phyloP scores from a whole-genome alignment of 78 protist species.

The Polysphondylium violaceum region DNA sequence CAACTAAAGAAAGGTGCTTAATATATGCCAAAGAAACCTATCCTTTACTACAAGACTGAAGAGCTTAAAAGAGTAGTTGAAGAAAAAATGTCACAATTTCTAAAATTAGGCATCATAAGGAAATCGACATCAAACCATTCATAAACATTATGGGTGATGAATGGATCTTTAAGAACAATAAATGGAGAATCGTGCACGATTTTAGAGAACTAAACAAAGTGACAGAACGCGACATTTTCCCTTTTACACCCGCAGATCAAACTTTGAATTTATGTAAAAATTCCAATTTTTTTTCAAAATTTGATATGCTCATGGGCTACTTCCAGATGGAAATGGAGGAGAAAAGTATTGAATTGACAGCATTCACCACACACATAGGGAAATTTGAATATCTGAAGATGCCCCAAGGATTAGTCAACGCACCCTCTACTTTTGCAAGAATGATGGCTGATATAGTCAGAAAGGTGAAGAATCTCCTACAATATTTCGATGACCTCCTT shows the following conservation, averaged over 20 bases:
- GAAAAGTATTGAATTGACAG: neutral
- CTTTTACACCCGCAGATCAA: too few species aligned
- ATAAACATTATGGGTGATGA: neutral
- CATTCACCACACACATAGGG: neutral
- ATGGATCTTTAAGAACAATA: neutral
- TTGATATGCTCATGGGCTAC: neutral
- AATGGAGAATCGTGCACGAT: neutral
- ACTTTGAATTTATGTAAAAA: too few species aligned
- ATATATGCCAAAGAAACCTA: neutral
- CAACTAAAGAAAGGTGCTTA: neutral
- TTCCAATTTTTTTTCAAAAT: neutral
- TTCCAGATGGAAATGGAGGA: neutral
- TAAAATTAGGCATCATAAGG: neutral
- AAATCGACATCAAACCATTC: neutral
- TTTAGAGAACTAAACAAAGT: neutral
- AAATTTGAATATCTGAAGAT: neutral
- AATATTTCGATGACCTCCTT: neutral
- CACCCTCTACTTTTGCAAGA: neutral
- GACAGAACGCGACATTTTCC: too few species aligned
- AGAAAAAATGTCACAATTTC: neutral
- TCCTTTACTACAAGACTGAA: neutral
- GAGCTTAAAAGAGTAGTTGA: neutral
- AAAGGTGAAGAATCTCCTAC: neutral
- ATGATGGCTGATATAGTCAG: neutral
- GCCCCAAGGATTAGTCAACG: neutral